Conservation (phyloP, 768 basidiomycete species). For the Hericium coralloides region DNA sequence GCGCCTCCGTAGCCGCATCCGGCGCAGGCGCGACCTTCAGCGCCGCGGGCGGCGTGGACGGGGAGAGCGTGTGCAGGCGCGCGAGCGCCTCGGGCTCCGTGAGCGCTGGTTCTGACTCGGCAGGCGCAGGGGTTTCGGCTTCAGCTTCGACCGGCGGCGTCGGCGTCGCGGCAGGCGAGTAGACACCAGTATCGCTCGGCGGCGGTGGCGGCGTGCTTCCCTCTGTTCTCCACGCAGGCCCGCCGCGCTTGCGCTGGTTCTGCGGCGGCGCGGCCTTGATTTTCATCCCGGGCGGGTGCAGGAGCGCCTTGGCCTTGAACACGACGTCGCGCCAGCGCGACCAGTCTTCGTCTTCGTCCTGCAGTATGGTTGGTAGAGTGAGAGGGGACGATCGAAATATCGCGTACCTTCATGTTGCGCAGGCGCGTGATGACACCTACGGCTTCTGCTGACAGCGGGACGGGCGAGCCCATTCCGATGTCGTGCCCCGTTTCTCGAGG, state of each 20-base stretch:
- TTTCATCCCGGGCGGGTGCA: conserved; percentile 30
- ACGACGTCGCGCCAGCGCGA: conserved; percentile 81
- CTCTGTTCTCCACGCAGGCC: conserved; percentile 25
- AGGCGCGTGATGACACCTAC: conserved; percentile 70
- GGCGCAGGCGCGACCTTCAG: conserved; percentile 9
- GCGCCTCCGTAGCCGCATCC: conserved; percentile 26
- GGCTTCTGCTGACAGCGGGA: conserved; percentile 68
- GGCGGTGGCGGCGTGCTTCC: background rate
- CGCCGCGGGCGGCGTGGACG: conserved; percentile 2
- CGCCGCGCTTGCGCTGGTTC: conserved; percentile 52
- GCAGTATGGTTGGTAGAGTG: background rate
- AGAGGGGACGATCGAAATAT: background rate
- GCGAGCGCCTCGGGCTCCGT: conserved; percentile 41
- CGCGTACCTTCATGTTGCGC: conserved; percentile 70
- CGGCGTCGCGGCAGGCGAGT: background rate
- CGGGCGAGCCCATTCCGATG: conserved; percentile 82
- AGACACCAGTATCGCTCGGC: background rate
- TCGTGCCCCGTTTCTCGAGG: conserved; percentile 83
- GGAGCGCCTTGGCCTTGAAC: conserved; percentile 62
- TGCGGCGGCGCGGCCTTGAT: conserved; percentile 49
- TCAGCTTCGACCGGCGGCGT: background rate
- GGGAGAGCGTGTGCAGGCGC: conserved; percentile 13
- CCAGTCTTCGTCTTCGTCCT: conserved; percentile 88
- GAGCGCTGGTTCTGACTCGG: conserved; percentile 22
- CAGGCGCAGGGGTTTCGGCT: background rate